These are phyloP conservation scores for Calamus simplicifolius DNA, from an alignment of 176 grass and related monocot genomes.

Conservation along the genomic window DNA sequence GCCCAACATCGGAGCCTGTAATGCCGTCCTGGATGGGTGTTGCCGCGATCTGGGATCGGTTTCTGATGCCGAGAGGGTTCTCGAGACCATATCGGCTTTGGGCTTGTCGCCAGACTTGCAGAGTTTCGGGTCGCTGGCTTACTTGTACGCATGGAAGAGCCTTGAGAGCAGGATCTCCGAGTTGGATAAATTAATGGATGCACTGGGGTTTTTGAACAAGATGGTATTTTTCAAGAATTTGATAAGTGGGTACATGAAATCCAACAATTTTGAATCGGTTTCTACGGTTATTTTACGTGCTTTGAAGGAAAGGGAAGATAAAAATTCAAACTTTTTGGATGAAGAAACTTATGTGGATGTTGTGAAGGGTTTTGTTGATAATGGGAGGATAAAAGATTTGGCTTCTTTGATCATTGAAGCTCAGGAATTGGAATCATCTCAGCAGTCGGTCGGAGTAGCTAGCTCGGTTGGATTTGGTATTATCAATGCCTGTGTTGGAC, in stretches of 20 bases:
- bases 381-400: conserved; percentile 56
- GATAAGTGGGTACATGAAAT: conserved; percentile 60
- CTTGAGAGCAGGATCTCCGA: conserved; percentile 47
- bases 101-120: conserved; percentile 54
- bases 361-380: conserved; percentile 42
- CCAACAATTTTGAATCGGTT: conserved; percentile 44
- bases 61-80: conserved; percentile 57
- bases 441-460: conserved; percentile 23
- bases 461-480: conserved; percentile 72
- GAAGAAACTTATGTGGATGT: conserved; percentile 51
- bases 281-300: conserved; percentile 45
- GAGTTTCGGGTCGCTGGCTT: conserved; percentile 75
- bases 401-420: conserved; percentile 64
- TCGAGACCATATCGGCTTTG: conserved; percentile 66
- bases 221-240: conserved; percentile 69
- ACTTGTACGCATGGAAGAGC: conserved; percentile 75
- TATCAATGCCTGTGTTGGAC: conserved; percentile 73
- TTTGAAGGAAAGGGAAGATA: conserved; percentile 42
- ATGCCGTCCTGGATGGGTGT: conserved; percentile 65
- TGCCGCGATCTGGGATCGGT: conserved; percentile 58
- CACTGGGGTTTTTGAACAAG: conserved; percentile 50
- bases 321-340: conserved; percentile 26
- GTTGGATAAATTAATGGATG: conserved; percentile 77
- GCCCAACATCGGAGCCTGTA: conserved; percentile 56
- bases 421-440: conserved; percentile 61